Evolutionary conservation across 768 basidiomycete species (phyloP).

Genomic region (Lanmaoa pseudosensibilis): DNA sequence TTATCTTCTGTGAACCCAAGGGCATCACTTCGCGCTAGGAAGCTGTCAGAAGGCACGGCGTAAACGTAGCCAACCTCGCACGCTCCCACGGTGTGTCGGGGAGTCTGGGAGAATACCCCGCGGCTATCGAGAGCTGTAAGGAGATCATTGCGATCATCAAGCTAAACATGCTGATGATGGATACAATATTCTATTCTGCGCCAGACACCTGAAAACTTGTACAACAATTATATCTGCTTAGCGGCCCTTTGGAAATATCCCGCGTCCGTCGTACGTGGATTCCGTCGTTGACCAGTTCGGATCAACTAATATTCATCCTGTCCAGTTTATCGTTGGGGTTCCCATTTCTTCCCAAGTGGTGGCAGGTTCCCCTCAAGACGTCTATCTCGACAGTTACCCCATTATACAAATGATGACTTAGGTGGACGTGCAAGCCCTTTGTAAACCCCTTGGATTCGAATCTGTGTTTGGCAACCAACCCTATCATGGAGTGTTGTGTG

Average conservation of each 20-base stretch:
- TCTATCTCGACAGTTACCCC: constrained; percentile 1
- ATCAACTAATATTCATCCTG: background rate
- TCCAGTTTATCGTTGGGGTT: too few species aligned
- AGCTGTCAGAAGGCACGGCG: background rate
- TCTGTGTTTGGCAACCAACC: background rate
- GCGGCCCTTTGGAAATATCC: constrained; percentile 8
- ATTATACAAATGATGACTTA: background rate
- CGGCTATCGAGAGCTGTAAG: background rate
- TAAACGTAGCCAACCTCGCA: background rate
- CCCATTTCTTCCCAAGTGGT: constrained; percentile 15
- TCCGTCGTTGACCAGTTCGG: background rate
- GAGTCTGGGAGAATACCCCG: constrained; percentile 4
- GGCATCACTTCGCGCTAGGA: background rate
- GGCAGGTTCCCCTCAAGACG: constrained; percentile 8
- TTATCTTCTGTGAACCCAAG: constrained; percentile 6
- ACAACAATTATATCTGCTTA: background rate
- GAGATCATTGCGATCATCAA: constrained; percentile 1
- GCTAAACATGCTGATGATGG: background rate
- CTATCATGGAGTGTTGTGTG: background rate
- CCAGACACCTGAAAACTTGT: constrained; percentile 3
- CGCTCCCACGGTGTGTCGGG: constrained; percentile 2
- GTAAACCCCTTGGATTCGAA: background rate
- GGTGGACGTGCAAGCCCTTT: background rate
- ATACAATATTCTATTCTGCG: constrained; percentile 3
- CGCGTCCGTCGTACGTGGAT: background rate